Evolutionary conservation across 208 protist genomes (phyloP), one percentile per base, ranked within the genome.

Genomic region (Trypanosoma theileri): DNA sequence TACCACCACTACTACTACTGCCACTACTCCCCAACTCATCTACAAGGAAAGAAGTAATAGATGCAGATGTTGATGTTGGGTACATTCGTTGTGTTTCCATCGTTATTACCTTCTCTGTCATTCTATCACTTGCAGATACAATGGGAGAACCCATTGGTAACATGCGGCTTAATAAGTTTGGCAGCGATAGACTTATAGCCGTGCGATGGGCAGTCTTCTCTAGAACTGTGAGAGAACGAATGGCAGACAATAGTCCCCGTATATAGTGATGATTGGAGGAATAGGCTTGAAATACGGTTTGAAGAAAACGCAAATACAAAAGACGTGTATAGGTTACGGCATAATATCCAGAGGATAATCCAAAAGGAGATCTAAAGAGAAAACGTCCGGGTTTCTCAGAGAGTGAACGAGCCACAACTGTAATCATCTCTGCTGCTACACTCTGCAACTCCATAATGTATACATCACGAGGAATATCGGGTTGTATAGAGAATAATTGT

Each of bases 271-370:
- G 19, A 8, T 63, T 16, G 41, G 35, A 56, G 28, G 3, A 44
- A 6, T 19, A 8, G 6, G n/a, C 0, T 24, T 66, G 45, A 9
- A 55, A 40, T 46, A 86, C 77, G 31, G 69, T 80, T 68, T 90
- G 77, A 17, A 93, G 77, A 46, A 86, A 71, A 28, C 84, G 79
- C 42, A 93, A 48, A 44, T 88, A 86, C 12, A 93, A 67, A 22
- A 90, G 69, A 6, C 82, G 79, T 31, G 83, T 80, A 62, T 93
- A 90, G 24, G 82, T 86, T 14, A 79, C 68, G 17, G 80, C 77
- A 60, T 79, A 79, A 6, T 61, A 56, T 42, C 59, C 60, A 48
- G 58, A 60, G 2, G 53, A 66, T 22, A 22, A 21, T 75, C 72
- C 14, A 84, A 85, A 73, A 60, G 71, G 26, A 35, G 63, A 54